Evolutionary conservation across 257 asterid genomes (phyloP), one percentile per base, ranked within the genome.

Genomic region (Solanum chmielewskii): DNA sequence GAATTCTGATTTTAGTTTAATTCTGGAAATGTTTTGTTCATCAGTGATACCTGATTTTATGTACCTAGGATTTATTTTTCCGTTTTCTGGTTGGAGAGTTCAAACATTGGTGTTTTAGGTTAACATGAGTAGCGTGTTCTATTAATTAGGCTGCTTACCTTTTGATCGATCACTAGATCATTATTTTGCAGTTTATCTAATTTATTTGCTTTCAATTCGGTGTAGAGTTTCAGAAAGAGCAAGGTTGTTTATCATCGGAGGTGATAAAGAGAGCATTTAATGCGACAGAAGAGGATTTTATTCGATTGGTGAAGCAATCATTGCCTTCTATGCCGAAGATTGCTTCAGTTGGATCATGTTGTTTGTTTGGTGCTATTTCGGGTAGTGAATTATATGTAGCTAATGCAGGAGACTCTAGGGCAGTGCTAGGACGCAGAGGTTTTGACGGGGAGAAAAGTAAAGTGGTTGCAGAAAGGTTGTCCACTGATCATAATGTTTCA

Each of bases 231-330:
- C 60, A 83, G 33, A 49, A 88, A 27, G 91, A 89, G 62, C 86
- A 87, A 42, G 87, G 88, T 62, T 62, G 86, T 6, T 39, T 87
- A 47, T 85, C 91, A 35, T 60, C 78, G 15, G 90, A 87, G 49
- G 91, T 89, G 9, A 87, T 89, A 76, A 88, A 88, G 82, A 89
- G 86, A 83, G 91, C 91, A 59, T 89, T 81, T 85, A 59, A 45
- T 62, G 91, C 90, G 2, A 89, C 91, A 11, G 91, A 89, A 44
- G 91, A 89, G 59, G 91, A 88, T 87, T 89, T 89, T 60, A 56
- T 83, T 25, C 87, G 68, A 23, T 86, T 71, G 60, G 89, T 81
- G 87, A 87, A 81, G 87, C 86, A 71, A 81, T 70, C 90, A 77
- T 44, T 77, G 62, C 39, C 83, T 44, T 44, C 33, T 25, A 25